Conservation (phyloP, 2,329 filamentous ascomycete genomes). For the Calonectria honghensis region DNA sequence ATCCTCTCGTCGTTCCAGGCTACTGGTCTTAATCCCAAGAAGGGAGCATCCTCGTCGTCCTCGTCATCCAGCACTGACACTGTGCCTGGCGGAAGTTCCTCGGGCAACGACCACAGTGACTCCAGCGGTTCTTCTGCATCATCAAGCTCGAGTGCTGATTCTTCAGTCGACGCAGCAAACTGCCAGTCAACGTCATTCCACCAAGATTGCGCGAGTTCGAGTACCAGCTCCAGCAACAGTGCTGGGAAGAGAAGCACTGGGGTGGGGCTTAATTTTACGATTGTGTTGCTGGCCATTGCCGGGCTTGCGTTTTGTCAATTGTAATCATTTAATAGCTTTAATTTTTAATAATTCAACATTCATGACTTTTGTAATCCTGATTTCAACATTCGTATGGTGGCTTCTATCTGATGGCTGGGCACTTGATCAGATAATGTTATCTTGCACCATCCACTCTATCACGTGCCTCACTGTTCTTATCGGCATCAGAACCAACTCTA, state of each 20-base stretch:
- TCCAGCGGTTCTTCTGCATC: conserved; percentile 36
- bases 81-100: conserved; percentile 46
- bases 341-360: background rate
- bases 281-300: background rate
- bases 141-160: conserved; percentile 46
- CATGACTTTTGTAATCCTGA: too few species aligned
- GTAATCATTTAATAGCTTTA: conserved; percentile 6
- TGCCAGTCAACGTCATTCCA: conserved; percentile 64
- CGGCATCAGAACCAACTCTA: too few species aligned
- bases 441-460: too few species aligned
- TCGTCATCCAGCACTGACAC: conserved; percentile 43
- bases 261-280: background rate
- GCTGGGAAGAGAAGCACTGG: conserved; percentile 51
- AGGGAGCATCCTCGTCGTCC: conserved; percentile 58
- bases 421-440: too few species aligned
- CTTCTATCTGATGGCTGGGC: too few species aligned
- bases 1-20: conserved; percentile 86
- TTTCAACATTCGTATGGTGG: too few species aligned
- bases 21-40: conserved; percentile 84
- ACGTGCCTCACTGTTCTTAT: too few species aligned
- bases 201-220: conserved; percentile 60
- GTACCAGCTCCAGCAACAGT: conserved; percentile 55
- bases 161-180: conserved; percentile 51
- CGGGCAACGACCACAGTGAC: conserved; percentile 37
- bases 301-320: conserved; percentile 1